phyloP scores from a whole-genome alignment of 345 rosid species.

The Eucalyptus tenuipes region DNA sequence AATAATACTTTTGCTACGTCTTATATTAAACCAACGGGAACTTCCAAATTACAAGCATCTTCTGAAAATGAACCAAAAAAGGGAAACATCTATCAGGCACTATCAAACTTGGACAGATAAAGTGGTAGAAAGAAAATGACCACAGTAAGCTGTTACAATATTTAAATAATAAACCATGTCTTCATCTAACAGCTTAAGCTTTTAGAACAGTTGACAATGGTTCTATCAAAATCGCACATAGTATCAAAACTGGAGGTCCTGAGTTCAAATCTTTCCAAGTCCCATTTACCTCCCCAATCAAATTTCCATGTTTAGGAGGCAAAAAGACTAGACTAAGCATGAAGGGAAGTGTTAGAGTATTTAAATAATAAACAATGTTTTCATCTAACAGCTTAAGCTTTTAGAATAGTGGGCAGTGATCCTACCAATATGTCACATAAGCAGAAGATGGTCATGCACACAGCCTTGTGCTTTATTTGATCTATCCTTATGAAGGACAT shows the following conservation, averaged over 20 bases:
- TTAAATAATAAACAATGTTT: too few relatives aligned
- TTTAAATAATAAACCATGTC: too few relatives aligned
- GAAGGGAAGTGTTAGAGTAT: fast-evolving
- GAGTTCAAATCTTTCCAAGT: fast-evolving
- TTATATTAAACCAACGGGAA: neutral
- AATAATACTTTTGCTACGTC: neutral
- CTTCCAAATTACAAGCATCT: neutral
- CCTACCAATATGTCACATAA: neutral
- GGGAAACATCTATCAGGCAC: neutral
- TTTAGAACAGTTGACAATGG: too few relatives aligned
- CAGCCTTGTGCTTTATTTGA: neutral
- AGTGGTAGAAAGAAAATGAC: neutral
- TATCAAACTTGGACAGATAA: neutral
- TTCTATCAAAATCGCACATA: too few relatives aligned
- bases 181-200: too few relatives aligned
- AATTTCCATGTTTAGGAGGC: too few relatives aligned
- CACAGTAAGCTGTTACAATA: neutral
- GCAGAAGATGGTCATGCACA: neutral
- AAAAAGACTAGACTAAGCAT: too few relatives aligned
- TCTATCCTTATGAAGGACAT: neutral
- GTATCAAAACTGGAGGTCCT: too few relatives aligned
- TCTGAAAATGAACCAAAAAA: neutral
- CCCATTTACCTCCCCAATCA: too few relatives aligned
- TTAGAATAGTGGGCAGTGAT: fast-evolving
- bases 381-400: too few relatives aligned